These are phyloP conservation scores for Solanum chmielewskii DNA, from an alignment of 257 asterid species.

Conservation along the genomic window DNA sequence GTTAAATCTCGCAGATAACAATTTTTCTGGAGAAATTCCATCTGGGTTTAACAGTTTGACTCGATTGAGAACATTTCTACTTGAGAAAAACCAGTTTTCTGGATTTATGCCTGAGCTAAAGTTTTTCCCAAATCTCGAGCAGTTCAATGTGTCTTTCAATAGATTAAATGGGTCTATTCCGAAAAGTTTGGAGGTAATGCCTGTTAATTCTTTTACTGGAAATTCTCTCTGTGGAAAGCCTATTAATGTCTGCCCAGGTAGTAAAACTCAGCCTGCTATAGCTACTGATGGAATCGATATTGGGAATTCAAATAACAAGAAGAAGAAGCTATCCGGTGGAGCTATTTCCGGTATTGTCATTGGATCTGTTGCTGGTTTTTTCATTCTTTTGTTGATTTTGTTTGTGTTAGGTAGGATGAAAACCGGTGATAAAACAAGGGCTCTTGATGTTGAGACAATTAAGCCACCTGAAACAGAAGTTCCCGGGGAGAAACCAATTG, in stretches of 20 bases:
- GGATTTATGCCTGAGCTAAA: conserved; percentile 52
- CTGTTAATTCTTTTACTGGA: conserved; percentile 40
- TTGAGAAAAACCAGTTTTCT: conserved; percentile 38
- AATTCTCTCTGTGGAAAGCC: conserved; percentile 71
- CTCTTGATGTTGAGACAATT: conserved; percentile 36
- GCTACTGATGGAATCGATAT: conserved; percentile 6
- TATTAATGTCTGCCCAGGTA: conserved; percentile 35
- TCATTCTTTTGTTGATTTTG: conserved; percentile 30
- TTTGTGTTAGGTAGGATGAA: conserved; percentile 45
- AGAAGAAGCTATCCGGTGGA: conserved; percentile 45
- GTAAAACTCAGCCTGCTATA: conserved; percentile 18
- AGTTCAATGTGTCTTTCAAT: conserved; percentile 72
- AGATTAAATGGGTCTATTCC: conserved; percentile 59
- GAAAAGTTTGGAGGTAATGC: conserved; percentile 28
- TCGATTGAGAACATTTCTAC: conserved; percentile 52
- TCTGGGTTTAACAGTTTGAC: conserved; percentile 41
- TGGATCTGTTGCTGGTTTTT: conserved; percentile 49
- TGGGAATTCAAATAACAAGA: neutral
- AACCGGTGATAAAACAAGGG: conserved; percentile 28
- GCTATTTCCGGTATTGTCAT: conserved; percentile 71
- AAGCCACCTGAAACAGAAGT: conserved; percentile 36
- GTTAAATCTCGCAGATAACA: conserved; percentile 45
- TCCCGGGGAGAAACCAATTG: conserved; percentile 3
- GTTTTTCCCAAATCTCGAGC: conserved; percentile 40
- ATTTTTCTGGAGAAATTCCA: conserved; percentile 50